Conservation (phyloP, 169 alveolate species). For the Toxoplasma gondii region DNA sequence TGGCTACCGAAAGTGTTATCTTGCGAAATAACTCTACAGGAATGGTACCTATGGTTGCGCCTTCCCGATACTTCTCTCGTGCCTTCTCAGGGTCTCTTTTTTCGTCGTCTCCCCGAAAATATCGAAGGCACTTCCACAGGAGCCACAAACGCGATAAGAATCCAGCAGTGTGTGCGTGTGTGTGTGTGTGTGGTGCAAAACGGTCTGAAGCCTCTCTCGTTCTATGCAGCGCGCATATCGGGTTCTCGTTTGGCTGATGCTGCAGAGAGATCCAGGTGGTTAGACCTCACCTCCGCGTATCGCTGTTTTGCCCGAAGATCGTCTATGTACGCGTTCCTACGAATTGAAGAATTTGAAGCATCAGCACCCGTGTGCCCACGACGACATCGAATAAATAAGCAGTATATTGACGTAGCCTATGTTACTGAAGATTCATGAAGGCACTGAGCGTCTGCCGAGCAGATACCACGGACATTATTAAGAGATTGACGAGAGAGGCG, state of each 20-base stretch:
- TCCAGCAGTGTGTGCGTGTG: neutral
- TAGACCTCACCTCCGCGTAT: constrained; percentile 26
- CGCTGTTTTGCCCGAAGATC: constrained; percentile 18
- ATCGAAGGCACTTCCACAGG: too few species aligned
- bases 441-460: neutral
- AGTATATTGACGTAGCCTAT: neutral
- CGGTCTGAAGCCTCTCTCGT: too few species aligned
- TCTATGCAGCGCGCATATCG: neutral
- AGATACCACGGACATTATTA: too few species aligned
- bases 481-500: neutral
- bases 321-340: constrained; percentile 4
- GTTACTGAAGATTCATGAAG: neutral
- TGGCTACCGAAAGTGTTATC: too few species aligned
- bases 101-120: too few species aligned
- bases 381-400: neutral
- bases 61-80: too few species aligned
- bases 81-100: too few species aligned
- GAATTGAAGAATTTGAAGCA: neutral
- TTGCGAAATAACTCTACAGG: too few species aligned
- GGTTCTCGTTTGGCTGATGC: neutral
- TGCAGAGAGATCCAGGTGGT: neutral
- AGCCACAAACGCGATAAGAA: too few species aligned
- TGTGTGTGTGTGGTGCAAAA: neutral
- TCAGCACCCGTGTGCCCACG: too few species aligned
- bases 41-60: too few species aligned